phyloP scores from a whole-genome alignment of 2,329 filamentous ascomycete species.

The Sphaceloma murrayae region DNA sequence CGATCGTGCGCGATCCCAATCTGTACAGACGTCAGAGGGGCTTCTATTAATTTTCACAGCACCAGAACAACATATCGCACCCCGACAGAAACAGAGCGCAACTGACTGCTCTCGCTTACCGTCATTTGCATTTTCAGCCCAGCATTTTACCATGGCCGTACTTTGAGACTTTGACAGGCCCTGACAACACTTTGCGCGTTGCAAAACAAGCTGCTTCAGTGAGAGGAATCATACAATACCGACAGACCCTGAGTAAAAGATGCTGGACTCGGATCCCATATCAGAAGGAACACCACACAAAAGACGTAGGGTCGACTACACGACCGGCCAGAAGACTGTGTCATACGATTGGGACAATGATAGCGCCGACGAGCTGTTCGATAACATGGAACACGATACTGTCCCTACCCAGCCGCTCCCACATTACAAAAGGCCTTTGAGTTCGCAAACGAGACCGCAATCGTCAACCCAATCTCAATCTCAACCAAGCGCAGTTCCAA shows the following conservation, averaged over 20 bases:
- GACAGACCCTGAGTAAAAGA: neutral
- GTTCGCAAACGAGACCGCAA: neutral
- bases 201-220: no score
- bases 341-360: slow-evolving; percentile 34
- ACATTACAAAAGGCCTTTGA: slow-evolving; percentile 20
- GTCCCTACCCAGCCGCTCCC: slow-evolving; percentile 27
- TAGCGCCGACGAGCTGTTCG: slow-evolving; percentile 40
- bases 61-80: no score
- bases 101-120: no score
- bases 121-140: no score
- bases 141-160: no score
- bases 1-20: neutral
- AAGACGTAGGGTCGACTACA: slow-evolving; percentile 25
- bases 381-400: slow-evolving; percentile 43
- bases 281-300: slow-evolving; percentile 28
- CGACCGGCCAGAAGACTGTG: slow-evolving; percentile 25
- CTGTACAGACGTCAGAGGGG: slow-evolving; percentile 10
- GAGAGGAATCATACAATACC: no score
- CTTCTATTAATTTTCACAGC: no score
- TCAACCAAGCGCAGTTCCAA: slow-evolving; percentile 14
- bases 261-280: slow-evolving; percentile 28
- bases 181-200: no score
- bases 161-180: no score
- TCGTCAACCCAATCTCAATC: slow-evolving; percentile 3
- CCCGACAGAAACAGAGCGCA: no score